Base-by-base conservation (phyloP, 352 stramenopile genomes). In the Halophytophthora batemanensis region DNA sequence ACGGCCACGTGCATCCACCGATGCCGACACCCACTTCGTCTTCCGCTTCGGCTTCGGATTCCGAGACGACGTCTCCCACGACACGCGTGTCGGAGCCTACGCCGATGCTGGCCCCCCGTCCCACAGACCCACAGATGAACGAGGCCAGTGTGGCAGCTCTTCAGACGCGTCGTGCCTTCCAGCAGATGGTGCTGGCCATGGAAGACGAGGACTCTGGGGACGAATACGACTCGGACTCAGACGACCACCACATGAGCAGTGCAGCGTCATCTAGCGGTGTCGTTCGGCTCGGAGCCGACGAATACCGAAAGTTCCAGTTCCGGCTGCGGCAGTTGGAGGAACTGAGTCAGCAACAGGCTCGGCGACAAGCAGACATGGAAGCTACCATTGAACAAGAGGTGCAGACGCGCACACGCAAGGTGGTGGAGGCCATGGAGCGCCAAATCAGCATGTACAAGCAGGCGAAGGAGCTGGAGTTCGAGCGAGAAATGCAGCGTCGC, bases 371-470 rank as follows among this genome's bases (percentile, higher is more conserved):
- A 29, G 61, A 71, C 34, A 88, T 92, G 61, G 83, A 94, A 34
- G 66, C 79, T 15, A 87, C 77, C 15, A 92, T 94, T 51, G 79
- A 94, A 56, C 66, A 64, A 45, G 77, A 94, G 46, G 83, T 94
- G 42, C 59, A 77, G 45, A 29, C 43, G 12, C 74, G 81, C 36
- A 92, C 79, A 13, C 66, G 69, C 19, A 84, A 87, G 40, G 72
- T 89, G 11, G 57, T 88, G 0, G 75, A 85, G 39, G 69, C 77
- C 33, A 90, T 90, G 72, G 75, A 94, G 54, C 85, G 87, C 62
- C 87, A 90, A 61, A 86, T 94, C 50, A 76, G 68, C 38, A 89
- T 90, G 73, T 91, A 92, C 61, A 88, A 86, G 57, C 81, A 90
- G 57, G 81, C 76, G 8, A 91, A 90, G 54, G 83, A 91, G 50